Conservation (phyloP, 306 rosid species). For the Sechiopsis laciniata region DNA sequence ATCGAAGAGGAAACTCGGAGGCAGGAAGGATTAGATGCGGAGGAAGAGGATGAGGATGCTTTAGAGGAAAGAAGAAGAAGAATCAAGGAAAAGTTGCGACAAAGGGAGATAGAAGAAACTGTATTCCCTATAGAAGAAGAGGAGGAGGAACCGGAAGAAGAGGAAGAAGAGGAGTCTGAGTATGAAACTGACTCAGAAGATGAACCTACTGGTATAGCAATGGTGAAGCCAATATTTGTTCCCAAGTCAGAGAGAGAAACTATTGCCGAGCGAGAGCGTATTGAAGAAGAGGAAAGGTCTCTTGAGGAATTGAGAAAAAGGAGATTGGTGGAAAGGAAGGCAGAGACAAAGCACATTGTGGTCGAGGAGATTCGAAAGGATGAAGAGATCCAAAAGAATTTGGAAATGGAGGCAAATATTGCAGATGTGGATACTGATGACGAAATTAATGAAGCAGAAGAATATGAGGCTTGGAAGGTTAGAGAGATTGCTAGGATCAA, state of each 20-base stretch:
- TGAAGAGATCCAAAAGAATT: slow-evolving; percentile 70
- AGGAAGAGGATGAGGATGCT: slow-evolving; percentile 70
- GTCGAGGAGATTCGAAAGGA: slow-evolving; percentile 93
- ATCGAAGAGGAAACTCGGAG: slow-evolving; percentile 81
- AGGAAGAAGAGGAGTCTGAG: slow-evolving; percentile 80
- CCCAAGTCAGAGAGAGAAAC: slow-evolving; percentile 92
- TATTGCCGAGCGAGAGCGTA: slow-evolving; percentile 84
- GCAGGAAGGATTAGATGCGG: slow-evolving; percentile 81
- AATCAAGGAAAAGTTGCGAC: slow-evolving; percentile 65
- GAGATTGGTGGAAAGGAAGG: slow-evolving; percentile 75
- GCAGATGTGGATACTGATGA: slow-evolving; percentile 97
- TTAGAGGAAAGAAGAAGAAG: slow-evolving; percentile 68
- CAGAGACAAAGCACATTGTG: slow-evolving; percentile 78
- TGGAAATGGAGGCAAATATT: slow-evolving; percentile 80
- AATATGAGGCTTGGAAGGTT: slow-evolving; percentile 92
- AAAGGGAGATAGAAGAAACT: slow-evolving; percentile 80
- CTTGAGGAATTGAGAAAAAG: slow-evolving; percentile 64
- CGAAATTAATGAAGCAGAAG: slow-evolving; percentile 87
- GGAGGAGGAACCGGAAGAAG: slow-evolving; percentile 64
- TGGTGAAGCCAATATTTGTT: slow-evolving; percentile 94
- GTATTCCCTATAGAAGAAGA: slow-evolving; percentile 61
- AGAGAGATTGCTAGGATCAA: slow-evolving; percentile 91
- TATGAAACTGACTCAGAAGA: slow-evolving; percentile 93
- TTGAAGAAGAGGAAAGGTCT: slow-evolving; percentile 81
- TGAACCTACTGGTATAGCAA: slow-evolving; percentile 69